Evolutionary conservation across 805 yeast species (phyloP).

Genomic region (Teunomyces stri): DNA sequence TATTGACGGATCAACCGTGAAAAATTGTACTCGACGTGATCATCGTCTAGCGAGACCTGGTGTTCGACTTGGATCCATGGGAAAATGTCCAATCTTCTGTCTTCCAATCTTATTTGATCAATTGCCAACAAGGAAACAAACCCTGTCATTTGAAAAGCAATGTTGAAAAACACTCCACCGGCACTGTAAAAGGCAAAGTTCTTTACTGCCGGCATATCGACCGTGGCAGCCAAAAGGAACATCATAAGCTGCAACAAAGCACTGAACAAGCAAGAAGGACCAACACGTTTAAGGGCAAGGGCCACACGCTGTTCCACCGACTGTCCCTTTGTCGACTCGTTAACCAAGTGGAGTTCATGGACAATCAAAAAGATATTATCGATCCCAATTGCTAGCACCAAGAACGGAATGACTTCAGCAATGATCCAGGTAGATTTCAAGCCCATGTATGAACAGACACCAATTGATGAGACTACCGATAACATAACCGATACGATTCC

Average conservation of each 20-base stretch:
- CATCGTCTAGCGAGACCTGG: slow-evolving; percentile 11
- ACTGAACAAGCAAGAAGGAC: slow-evolving; percentile 83
- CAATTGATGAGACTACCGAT: slow-evolving; percentile 81
- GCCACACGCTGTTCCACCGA: slow-evolving; percentile 59
- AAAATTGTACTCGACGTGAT: slow-evolving; percentile 16
- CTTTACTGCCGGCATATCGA: slow-evolving; percentile 93
- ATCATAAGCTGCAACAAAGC: slow-evolving; percentile 77
- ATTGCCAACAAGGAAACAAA: slow-evolving; percentile 70
- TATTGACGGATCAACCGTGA: slow-evolving; percentile 38
- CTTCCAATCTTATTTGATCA: slow-evolving; percentile 62
- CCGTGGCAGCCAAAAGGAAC: slow-evolving; percentile 73
- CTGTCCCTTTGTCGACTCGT: slow-evolving; percentile 37
- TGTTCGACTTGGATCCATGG: slow-evolving; percentile 46
- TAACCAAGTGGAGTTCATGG: slow-evolving; percentile 66
- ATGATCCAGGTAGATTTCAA: slow-evolving; percentile 85
- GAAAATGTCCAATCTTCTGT: slow-evolving; percentile 56
- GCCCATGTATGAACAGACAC: slow-evolving; percentile 72
- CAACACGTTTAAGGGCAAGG: slow-evolving; percentile 66
- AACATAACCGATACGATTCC: slow-evolving; percentile 80
- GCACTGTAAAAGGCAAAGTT: slow-evolving; percentile 92
- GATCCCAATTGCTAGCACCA: slow-evolving; percentile 92
- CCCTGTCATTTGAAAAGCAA: slow-evolving; percentile 74
- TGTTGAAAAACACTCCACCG: slow-evolving; percentile 76
- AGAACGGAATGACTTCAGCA: slow-evolving; percentile 94
- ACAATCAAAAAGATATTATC: slow-evolving; percentile 88